These are phyloP conservation scores for Hordeum pubiflorum DNA, from an alignment of 202 grass and related monocot species.

Conservation along the genomic window DNA sequence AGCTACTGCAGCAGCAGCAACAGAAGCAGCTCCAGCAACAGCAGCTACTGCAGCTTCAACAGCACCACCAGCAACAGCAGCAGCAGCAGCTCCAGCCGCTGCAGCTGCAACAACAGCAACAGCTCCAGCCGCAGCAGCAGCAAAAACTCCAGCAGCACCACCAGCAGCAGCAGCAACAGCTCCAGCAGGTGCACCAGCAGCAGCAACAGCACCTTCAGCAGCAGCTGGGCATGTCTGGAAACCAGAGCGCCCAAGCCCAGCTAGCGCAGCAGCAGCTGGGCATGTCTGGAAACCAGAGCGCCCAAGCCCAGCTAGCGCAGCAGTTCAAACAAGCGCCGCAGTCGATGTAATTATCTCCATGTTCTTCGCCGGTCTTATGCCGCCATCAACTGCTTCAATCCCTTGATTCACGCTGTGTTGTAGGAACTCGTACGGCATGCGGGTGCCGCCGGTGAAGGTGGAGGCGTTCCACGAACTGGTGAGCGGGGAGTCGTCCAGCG, in stretches of 20 bases:
- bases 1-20: constrained; percentile 45
- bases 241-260: constrained; percentile 43
- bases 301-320: constrained; percentile 44
- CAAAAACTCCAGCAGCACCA: constrained; percentile 51
- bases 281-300: constrained; percentile 40
- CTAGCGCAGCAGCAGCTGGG: constrained; percentile 30
- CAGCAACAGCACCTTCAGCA: constrained; percentile 15
- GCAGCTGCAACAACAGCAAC: constrained; percentile 40
- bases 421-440: constrained; percentile 72
- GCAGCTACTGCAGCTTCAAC: constrained; percentile 31
- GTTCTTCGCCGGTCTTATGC: background rate
- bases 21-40: constrained; percentile 18
- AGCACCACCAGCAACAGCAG: constrained; percentile 36
- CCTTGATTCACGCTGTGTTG: background rate
- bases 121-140: constrained; percentile 10
- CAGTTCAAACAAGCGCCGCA: constrained; percentile 62
- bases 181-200: constrained; percentile 32
- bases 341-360: constrained; percentile 46
- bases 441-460: constrained; percentile 74
- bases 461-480: constrained; percentile 83
- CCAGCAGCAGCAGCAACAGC: constrained; percentile 30
- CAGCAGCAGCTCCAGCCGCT: constrained; percentile 38
- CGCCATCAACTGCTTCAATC: background rate
- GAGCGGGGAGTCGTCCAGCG: constrained; percentile 56
- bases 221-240: constrained; percentile 15